Base-by-base conservation (phyloP, 768 basidiomycete species). In the Crepidotus variabilis region DNA sequence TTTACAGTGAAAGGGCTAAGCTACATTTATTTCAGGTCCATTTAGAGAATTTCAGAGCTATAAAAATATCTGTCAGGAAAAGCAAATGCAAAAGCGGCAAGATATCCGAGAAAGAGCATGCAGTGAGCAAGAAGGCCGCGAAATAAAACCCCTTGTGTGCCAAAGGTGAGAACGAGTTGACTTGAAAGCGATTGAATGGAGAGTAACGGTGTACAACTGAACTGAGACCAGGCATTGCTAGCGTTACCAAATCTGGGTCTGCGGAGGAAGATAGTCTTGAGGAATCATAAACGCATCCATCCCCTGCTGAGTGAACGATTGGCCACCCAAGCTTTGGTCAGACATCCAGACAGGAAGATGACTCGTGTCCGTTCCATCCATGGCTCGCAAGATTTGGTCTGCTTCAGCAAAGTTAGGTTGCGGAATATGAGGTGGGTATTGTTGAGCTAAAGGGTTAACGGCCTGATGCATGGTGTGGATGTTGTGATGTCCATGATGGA, bases 251-350 rank as follows among this genome's bases (percentile, higher is more conserved):
- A 92, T 90, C 69, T 88, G 88, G 50, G 85, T 80, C 22, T 83
- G 79, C 56, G 85, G 75, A 1, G 87, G 85, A 51, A 90, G 77
- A 62, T 87, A 91, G 65, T 91, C 87, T 28, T 75, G 71, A 14
- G 91, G 91, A 35, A 93, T 76, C 48, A 93, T 74, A 72, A 92
- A 92, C 3, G 91, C 89, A 64, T 93, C 88, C 75, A 93, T 90
- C 59, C 92, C 91, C 63, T 88, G 82, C 68, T 90, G 88, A 32
- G 84, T 79, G 71, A 91, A 88, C 7, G 84, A 81, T 63, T 74
- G 81, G 50, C 88, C 90, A 47, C 90, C 91, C 1, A 92, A 71
- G 61, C 80, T 90, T 68, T 90, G 87, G 68, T 93, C 91, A 34
- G 90, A 89, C 47, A 92, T 84, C 90, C 90, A 93, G 23, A 92